Conservation (phyloP, 2,329 filamentous ascomycete genomes). For the Ophiostoma ips region DNA sequence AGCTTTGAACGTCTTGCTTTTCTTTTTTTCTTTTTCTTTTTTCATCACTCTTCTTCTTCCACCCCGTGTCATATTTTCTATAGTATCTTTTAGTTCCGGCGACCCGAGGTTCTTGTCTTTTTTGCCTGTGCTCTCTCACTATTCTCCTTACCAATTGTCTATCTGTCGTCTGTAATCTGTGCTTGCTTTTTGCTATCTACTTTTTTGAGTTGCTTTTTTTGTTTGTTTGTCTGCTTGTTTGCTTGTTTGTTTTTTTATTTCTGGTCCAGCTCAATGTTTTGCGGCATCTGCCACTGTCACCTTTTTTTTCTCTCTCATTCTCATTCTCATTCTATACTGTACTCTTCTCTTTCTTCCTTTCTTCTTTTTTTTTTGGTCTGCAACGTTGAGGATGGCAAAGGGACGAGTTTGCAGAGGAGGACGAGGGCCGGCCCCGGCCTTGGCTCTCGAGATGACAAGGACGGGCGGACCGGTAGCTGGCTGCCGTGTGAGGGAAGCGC, state of each 20-base stretch:
- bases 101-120: constrained; percentile 2
- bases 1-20: constrained; percentile 17
- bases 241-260: constrained; percentile 14
- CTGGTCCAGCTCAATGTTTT: neutral
- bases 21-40: constrained; percentile 7
- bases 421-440: no score
- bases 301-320: neutral
- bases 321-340: neutral
- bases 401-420: neutral
- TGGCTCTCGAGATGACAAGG: no score
- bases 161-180: neutral
- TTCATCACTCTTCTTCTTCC: constrained; percentile 1
- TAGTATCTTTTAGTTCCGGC: constrained; percentile 5
- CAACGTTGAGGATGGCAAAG: neutral
- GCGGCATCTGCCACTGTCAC: no score
- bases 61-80: constrained; percentile 15
- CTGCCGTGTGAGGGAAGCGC: no score
- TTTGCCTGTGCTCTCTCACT: neutral
- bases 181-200: neutral
- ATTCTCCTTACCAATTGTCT: neutral
- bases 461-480: no score
- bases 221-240: neutral
- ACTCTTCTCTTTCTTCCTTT: no score
- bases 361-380: neutral
- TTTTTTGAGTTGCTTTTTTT: constrained; percentile 14